Conservation (phyloP, 352 stramenopile genomes). For the Phytophthora agathidicida region DNA sequence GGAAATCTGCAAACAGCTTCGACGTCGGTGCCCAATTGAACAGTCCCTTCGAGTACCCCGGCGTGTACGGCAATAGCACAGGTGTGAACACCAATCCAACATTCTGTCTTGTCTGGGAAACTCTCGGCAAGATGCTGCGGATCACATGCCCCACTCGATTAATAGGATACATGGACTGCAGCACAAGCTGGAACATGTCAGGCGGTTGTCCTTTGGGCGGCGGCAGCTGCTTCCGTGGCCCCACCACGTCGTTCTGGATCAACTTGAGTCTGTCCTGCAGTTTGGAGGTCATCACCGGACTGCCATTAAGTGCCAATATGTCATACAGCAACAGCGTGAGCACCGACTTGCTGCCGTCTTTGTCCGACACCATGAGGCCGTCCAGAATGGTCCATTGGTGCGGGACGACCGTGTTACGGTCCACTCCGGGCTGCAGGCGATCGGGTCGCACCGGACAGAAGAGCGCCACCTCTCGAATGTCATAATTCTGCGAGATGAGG, state of each 20-base stretch:
- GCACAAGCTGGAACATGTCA: conserved; percentile 82
- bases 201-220: conserved; percentile 77
- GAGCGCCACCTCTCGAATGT: conserved; percentile 78
- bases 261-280: conserved; percentile 87
- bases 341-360: conserved; percentile 71
- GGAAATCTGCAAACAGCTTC: conserved; percentile 73
- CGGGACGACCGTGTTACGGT: conserved; percentile 72
- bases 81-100: conserved; percentile 81
- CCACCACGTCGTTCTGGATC: conserved; percentile 91
- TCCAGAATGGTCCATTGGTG: conserved; percentile 91
- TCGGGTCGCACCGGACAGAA: conserved; percentile 84
- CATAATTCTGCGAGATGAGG: conserved; percentile 84
- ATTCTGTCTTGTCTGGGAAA: conserved; percentile 81
- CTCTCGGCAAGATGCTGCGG: conserved; percentile 71
- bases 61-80: conserved; percentile 78
- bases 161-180: conserved; percentile 87
- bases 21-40: conserved; percentile 73
- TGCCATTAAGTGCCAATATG: conserved; percentile 86
- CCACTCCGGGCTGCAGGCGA: conserved; percentile 71
- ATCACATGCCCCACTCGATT: conserved; percentile 82
- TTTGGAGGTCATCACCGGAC: conserved; percentile 83
- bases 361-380: conserved; percentile 81
- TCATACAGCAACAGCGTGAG: conserved; percentile 87
- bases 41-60: conserved; percentile 76
- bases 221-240: conserved; percentile 75